These are phyloP conservation scores for Psilocybe sp. DNA, from an alignment of 768 basidiomycete genomes.

Conservation along the genomic window DNA sequence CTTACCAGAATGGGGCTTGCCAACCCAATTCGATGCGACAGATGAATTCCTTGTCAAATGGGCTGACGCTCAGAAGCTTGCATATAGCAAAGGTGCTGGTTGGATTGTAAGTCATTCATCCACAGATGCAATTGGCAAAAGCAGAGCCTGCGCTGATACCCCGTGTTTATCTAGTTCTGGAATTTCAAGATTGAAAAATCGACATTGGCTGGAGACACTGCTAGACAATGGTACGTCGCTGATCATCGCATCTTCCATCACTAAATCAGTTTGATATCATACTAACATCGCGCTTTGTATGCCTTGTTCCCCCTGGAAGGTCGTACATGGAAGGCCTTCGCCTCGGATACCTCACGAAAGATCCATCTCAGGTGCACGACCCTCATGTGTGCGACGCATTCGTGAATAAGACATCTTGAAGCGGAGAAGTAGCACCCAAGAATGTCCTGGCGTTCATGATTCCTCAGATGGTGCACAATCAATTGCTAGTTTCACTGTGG, in stretches of 20 bases:
- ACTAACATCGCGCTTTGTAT: not conserved
- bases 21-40: conserved; percentile 63
- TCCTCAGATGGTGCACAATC: not conserved
- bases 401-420: conserved; percentile 13
- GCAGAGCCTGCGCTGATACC: not conserved
- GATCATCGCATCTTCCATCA: not conserved
- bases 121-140: not conserved
- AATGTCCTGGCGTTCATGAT: not conserved
- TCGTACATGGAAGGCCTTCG: conserved; percentile 64
- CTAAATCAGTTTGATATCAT: too few species aligned
- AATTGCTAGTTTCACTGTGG: too few species aligned
- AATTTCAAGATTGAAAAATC: conserved; percentile 73
- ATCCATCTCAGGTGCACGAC: conserved; percentile 56
- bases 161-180: conserved; percentile 42
- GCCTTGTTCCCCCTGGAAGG: conserved; percentile 34
- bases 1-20: conserved; percentile 43
- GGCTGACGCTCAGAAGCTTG: conserved; percentile 75
- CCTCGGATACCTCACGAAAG: conserved; percentile 58
- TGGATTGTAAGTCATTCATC: conserved; percentile 55
- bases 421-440: not conserved
- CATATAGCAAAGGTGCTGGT: conserved; percentile 55
- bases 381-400: conserved; percentile 65
- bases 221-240: conserved; percentile 59
- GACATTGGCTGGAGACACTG: conserved; percentile 42
- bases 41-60: conserved; percentile 61